Evolutionary conservation across 306 rosid species (phyloP).

Genomic region (Rosa chinensis): DNA sequence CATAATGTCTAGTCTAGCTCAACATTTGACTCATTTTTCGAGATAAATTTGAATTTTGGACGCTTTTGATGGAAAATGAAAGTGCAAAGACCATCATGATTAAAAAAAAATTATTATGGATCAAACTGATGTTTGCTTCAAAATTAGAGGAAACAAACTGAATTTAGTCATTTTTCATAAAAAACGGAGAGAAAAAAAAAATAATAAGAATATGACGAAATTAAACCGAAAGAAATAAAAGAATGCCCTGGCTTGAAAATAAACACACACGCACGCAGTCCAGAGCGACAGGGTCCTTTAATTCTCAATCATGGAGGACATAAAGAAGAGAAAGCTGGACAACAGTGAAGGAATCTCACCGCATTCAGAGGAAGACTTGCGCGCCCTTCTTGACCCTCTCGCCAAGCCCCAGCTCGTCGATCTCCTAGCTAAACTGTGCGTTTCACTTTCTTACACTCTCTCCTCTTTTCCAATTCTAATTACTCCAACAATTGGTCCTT

Average conservation of each 20-base stretch:
- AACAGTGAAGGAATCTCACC: constrained; percentile 28
- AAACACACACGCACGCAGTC: neutral
- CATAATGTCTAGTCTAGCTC: no score
- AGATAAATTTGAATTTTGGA: no score
- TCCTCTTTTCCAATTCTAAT: neutral
- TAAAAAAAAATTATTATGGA: no score
- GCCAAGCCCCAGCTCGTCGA: constrained; percentile 71
- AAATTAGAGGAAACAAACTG: no score
- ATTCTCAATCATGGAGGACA: constrained; percentile 50
- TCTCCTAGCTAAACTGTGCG: constrained; percentile 73
- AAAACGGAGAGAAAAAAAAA: no score
- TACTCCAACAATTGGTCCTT: neutral
- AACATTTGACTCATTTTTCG: no score
- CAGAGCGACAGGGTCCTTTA: neutral
- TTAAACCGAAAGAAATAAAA: no score
- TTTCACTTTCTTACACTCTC: neutral
- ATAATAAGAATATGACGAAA: no score
- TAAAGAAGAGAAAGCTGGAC: constrained; percentile 73
- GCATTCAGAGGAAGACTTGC: constrained; percentile 52
- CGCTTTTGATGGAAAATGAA: no score
- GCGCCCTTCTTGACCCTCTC: constrained; percentile 63
- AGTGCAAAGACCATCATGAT: no score
- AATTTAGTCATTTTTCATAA: no score
- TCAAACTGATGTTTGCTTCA: no score
- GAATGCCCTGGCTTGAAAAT: neutral